phyloP scores from a whole-genome alignment of 495 filamentous ascomycete species.

The Aeminium ludgeri region DNA sequence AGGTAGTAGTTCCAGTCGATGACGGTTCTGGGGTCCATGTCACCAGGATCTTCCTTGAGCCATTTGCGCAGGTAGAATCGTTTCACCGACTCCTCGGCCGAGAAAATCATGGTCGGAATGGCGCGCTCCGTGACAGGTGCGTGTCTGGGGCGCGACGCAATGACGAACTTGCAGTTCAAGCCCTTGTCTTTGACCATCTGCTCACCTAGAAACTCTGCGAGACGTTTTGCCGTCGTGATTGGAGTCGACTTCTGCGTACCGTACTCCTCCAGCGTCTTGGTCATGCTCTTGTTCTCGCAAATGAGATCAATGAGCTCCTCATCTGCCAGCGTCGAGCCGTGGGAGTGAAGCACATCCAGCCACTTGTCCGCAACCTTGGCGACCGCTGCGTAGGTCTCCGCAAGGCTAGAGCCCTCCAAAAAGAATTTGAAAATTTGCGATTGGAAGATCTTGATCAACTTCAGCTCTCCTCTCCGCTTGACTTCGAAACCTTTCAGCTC shows the following conservation, averaged over 20 bases:
- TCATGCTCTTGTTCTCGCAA: slow-evolving; percentile 96
- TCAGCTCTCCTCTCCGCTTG: slow-evolving; percentile 93
- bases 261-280: slow-evolving; percentile 91
- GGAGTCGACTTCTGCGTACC: slow-evolving; percentile 90
- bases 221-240: slow-evolving; percentile 89
- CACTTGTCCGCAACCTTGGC: slow-evolving; percentile 92
- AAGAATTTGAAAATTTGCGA: slow-evolving; percentile 99
- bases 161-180: slow-evolving; percentile 98
- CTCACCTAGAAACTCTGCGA: slow-evolving; percentile 91
- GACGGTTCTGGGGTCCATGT: slow-evolving; percentile 76
- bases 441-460: slow-evolving; percentile 99
- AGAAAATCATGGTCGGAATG: slow-evolving; percentile 92
- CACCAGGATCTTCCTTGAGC: slow-evolving; percentile 81
- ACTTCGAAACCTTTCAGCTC: slow-evolving; percentile 97
- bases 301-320: slow-evolving; percentile 97
- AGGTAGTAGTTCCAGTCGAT: slow-evolving; percentile 96
- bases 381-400: slow-evolving; percentile 79
- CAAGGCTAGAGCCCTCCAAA: slow-evolving; percentile 68
- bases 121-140: slow-evolving; percentile 91
- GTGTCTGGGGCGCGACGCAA: slow-evolving; percentile 68
- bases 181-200: slow-evolving; percentile 99
- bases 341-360: slow-evolving; percentile 82
- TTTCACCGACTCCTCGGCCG: slow-evolving; percentile 73
- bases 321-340: slow-evolving; percentile 74
- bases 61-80: slow-evolving; percentile 84